These are phyloP conservation scores for Camellia sinensis DNA, from an alignment of 148 eudicot genomes.

Conservation along the genomic window DNA sequence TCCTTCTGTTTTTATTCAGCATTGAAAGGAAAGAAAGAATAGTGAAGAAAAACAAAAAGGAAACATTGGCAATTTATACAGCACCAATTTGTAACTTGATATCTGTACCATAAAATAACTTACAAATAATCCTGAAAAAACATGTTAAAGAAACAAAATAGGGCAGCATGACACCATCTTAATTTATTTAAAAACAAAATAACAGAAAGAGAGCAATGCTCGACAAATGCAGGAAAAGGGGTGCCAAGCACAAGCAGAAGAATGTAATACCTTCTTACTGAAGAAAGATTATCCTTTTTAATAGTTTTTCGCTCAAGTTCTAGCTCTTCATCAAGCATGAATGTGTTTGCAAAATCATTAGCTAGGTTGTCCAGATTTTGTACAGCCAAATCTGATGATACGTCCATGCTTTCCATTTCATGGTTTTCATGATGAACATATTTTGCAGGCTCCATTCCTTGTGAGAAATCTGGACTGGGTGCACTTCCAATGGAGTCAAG, in stretches of 20 bases:
- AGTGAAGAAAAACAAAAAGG: background rate
- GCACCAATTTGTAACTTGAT: background rate
- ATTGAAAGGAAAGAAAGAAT: constrained; percentile 1
- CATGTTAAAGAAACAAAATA: background rate
- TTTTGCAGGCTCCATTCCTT: constrained; percentile 25
- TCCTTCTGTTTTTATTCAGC: background rate
- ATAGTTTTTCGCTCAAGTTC: constrained; percentile 55
- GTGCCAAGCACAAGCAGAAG: background rate
- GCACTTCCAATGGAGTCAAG: constrained; percentile 10
- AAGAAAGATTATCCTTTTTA: constrained; percentile 33
- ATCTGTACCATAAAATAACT: no score
- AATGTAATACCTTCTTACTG: constrained; percentile 51
- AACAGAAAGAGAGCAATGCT: background rate
- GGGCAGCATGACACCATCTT: background rate
- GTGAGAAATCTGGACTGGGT: constrained; percentile 14
- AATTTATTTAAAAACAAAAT: background rate
- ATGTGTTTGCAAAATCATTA: constrained; percentile 63
- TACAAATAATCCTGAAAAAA: background rate
- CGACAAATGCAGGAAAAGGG: background rate
- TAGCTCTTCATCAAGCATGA: constrained; percentile 94
- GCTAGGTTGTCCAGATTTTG: constrained; percentile 44
- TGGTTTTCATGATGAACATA: constrained; percentile 21
- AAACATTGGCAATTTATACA: background rate
- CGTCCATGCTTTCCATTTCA: constrained; percentile 21
- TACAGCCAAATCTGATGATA: constrained; percentile 28